phyloP scores from a whole-genome alignment of 768 basidiomycete species.

The Auricularia sp. region DNA sequence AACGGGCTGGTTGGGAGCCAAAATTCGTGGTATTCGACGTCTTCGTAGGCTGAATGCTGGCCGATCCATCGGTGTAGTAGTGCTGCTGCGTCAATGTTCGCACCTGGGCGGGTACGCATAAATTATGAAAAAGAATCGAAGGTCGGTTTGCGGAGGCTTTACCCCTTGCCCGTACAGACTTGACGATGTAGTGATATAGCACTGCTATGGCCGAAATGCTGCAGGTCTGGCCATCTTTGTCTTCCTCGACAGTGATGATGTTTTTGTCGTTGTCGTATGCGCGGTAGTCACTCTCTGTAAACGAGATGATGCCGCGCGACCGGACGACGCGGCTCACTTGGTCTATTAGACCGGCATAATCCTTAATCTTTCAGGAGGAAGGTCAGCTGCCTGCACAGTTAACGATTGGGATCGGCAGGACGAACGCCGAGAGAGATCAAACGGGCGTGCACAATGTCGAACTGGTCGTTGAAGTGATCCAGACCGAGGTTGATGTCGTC shows the following conservation, averaged over 20 bases:
- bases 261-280: conserved; percentile 44
- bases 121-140: too few relatives aligned
- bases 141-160: too few relatives aligned
- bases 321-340: conserved; percentile 57
- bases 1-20: conserved; percentile 55
- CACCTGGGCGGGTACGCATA: conserved; percentile 27
- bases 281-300: conserved; percentile 61
- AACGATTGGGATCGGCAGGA: neutral
- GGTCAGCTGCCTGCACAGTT: neutral
- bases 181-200: conserved; percentile 34
- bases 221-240: neutral
- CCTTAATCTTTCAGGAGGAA: conserved; percentile 36
- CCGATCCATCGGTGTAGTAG: conserved; percentile 46
- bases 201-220: neutral
- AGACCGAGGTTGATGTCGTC: conserved; percentile 79
- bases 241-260: neutral
- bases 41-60: conserved; percentile 46
- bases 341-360: conserved; percentile 53
- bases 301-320: conserved; percentile 55
- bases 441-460: conserved; percentile 65
- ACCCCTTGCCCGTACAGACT: conserved; percentile 38
- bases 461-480: conserved; percentile 71
- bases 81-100: conserved; percentile 50
- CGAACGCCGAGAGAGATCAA: conserved; percentile 51
- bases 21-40: conserved; percentile 44